phyloP scores from a whole-genome alignment of 768 basidiomycete species.

The Chalciporus pseudorubinellus region DNA sequence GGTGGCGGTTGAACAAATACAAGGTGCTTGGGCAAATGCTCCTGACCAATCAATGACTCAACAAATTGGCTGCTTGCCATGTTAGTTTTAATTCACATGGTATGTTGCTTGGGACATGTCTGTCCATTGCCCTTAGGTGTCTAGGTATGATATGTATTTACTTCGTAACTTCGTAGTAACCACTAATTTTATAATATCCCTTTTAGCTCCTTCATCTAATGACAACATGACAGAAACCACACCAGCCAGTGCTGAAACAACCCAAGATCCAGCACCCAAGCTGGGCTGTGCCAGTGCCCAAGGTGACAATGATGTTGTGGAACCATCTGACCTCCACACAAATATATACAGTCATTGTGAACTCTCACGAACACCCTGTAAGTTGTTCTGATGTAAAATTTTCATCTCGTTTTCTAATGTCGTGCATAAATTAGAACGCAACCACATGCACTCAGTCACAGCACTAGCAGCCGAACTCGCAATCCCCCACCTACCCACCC shows the following conservation, averaged over 20 bases:
- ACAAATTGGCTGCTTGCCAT: conserved; percentile 24
- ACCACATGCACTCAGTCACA: neutral
- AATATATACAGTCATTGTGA: neutral
- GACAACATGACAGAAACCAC: neutral
- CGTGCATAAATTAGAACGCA: neutral
- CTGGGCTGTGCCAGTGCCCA: too few relatives aligned
- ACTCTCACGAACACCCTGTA: neutral
- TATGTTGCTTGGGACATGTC: conserved; percentile 16
- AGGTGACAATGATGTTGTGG: neutral
- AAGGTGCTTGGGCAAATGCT: conserved; percentile 32
- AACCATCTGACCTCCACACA: neutral
- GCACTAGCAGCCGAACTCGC: neutral
- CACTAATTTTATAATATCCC: neutral
- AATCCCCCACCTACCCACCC: neutral
- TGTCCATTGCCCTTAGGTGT: neutral
- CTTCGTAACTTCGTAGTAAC: too few relatives aligned
- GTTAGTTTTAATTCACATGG: conserved; percentile 16
- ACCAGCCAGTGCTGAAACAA: neutral
- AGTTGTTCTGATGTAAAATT: neutral
- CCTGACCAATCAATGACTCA: conserved; percentile 21
- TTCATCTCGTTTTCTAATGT: neutral
- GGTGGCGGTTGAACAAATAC: conserved; percentile 23
- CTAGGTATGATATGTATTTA: neutral
- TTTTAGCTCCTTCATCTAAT: neutral
- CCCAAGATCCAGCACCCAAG: neutral